Conservation (phyloP, 1,139 yeast genomes). For the Diutina mesorugosa region DNA sequence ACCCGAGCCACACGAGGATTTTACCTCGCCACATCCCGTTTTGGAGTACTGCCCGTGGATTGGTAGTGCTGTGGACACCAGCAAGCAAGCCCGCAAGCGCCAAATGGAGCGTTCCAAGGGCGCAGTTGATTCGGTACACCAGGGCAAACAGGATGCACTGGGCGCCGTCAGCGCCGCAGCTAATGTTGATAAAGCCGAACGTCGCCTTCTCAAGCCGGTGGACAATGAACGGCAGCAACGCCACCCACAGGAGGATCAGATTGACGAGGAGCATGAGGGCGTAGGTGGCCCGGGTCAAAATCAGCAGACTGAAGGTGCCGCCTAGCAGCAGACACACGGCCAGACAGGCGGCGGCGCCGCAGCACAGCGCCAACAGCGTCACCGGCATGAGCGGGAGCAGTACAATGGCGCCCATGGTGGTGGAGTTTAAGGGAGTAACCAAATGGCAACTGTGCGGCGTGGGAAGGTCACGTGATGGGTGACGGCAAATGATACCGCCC, state of each 20-base stretch:
- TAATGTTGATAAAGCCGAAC: conserved; percentile 50
- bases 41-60: conserved; percentile 74
- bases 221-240: conserved; percentile 72
- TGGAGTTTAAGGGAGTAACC: too few relatives aligned
- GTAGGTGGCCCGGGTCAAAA: conserved; percentile 61
- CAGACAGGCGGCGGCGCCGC: conserved; percentile 1
- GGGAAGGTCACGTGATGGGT: not conserved
- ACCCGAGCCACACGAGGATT: conserved; percentile 43
- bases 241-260: conserved; percentile 81
- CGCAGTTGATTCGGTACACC: conserved; percentile 82
- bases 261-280: conserved; percentile 69
- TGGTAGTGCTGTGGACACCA: conserved; percentile 66
- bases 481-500: too few relatives aligned
- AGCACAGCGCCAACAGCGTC: not conserved
- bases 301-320: conserved; percentile 52
- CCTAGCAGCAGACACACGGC: conserved; percentile 27
- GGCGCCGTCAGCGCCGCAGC: conserved; percentile 61
- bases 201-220: conserved; percentile 64
- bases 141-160: conserved; percentile 90
- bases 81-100: conserved; percentile 53
- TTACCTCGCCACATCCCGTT: conserved; percentile 88
- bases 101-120: conserved; percentile 72
- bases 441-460: not conserved
- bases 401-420: conserved; percentile 67
- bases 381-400: conserved; percentile 45